phyloP scores from a whole-genome alignment of 805 yeast species.

The Nakazawaea populi region DNA sequence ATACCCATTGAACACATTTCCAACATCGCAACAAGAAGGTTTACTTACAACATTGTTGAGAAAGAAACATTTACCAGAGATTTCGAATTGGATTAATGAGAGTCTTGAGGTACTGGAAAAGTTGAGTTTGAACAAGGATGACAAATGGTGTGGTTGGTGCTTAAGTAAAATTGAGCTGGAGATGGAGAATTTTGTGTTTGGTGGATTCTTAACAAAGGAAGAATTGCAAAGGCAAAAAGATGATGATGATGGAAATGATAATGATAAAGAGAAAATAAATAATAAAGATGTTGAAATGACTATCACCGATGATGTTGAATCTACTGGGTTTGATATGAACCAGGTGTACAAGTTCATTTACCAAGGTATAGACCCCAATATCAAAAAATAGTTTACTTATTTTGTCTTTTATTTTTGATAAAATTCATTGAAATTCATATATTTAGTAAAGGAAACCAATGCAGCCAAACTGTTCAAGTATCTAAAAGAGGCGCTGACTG shows the following conservation, averaged over 20 bases:
- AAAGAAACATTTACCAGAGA: constrained; percentile 87
- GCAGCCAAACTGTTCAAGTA: neutral
- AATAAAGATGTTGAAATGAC: constrained; percentile 4
- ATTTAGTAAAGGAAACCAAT: too few relatives aligned
- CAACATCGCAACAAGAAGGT: constrained; percentile 78
- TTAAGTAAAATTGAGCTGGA: constrained; percentile 31
- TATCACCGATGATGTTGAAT: constrained; percentile 8
- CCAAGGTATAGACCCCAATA: constrained; percentile 32
- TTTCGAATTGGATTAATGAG: constrained; percentile 71
- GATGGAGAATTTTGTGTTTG: constrained; percentile 52
- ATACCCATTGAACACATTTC: constrained; percentile 80
- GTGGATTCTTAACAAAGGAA: constrained; percentile 51
- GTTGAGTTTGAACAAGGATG: constrained; percentile 17
- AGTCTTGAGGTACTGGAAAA: constrained; percentile 8
- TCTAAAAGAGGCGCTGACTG: neutral
- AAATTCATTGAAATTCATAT: neutral
- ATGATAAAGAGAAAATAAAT: constrained; percentile 4
- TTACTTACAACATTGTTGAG: constrained; percentile 78
- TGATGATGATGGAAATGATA: constrained; percentile 5
- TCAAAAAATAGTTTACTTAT: neutral
- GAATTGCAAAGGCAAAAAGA: constrained; percentile 31
- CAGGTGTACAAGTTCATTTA: constrained; percentile 37
- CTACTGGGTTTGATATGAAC: constrained; percentile 23
- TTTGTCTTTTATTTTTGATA: neutral
- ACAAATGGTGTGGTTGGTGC: constrained; percentile 63